Evolutionary conservation across 257 asterid genomes (phyloP).

Genomic region (Thymus mandschuricus): DNA sequence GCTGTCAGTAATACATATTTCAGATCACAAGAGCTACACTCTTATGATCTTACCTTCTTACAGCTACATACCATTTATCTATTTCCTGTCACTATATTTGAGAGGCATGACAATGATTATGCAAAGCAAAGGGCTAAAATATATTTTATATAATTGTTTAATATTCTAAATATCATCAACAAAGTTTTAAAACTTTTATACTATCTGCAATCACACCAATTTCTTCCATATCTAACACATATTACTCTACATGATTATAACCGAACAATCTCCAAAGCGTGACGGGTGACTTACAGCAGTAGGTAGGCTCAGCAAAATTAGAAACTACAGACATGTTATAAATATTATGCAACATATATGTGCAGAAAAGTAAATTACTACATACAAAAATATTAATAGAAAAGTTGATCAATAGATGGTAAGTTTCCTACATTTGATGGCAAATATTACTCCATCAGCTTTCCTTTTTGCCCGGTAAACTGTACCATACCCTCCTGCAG

Average conservation of each 20-base stretch:
- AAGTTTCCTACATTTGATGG: conserved; percentile 73
- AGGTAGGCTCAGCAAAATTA: conserved; percentile 15
- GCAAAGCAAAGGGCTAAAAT: neutral
- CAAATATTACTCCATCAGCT: conserved; percentile 74
- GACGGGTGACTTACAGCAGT: neutral
- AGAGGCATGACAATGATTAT: neutral
- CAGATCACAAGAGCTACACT: conserved; percentile 6
- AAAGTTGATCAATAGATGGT: conserved; percentile 16
- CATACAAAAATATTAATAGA: conserved; percentile 23
- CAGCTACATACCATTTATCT: neutral
- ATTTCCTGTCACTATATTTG: neutral
- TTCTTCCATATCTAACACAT: conserved; percentile 9
- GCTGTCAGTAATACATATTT: neutral
- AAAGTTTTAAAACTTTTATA: conserved; percentile 21
- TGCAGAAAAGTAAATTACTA: conserved; percentile 5
- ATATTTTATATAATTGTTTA: neutral
- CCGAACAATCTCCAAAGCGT: neutral
- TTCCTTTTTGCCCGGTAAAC: conserved; percentile 90
- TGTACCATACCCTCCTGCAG: conserved; percentile 96
- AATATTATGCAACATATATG: conserved; percentile 15
- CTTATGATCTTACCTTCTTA: conserved; percentile 15
- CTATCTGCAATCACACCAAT: neutral
- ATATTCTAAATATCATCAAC: conserved; percentile 12
- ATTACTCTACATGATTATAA: conserved; percentile 7
- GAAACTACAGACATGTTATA: neutral